Percentiles rank a stretch among this genome's conserved stretches.
Conservation (phyloP, 2,329 filamentous ascomycete species). For the Aureobasidium pullulans region DNA sequence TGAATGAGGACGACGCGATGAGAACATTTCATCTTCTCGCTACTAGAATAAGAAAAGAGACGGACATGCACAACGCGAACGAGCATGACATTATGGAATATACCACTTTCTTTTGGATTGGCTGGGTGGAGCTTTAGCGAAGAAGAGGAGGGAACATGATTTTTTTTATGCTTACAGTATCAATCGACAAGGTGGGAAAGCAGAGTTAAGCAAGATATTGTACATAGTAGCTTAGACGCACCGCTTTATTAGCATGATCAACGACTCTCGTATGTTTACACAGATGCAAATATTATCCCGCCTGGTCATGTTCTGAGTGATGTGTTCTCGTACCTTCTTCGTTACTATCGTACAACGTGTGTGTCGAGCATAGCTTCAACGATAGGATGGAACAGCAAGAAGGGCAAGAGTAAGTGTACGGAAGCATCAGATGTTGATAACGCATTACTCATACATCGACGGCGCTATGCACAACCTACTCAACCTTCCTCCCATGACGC, state of each 20-base stretch:
- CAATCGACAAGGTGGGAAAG: neutral
- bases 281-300: no score
- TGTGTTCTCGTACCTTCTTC: no score
- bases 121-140: neutral
- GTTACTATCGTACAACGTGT: no score
- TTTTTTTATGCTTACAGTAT: neutral
- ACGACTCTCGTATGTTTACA: neutral
- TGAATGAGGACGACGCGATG: neutral
- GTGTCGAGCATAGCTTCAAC: no score
- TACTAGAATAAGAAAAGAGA: neutral
- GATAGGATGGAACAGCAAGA: no score
- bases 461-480: neutral
- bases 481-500: conserved; percentile 24
- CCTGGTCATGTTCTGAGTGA: no score
- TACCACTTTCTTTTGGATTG: conserved; percentile 7
- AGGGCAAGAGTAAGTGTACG: neutral
- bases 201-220: neutral
- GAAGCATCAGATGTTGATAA: neutral
- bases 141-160: neutral
- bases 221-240: neutral
- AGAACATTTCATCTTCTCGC: neutral
- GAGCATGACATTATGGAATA: neutral
- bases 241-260: neutral
- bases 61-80: neutral
- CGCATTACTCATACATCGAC: neutral